A percentile compares a stretch with the other conserved stretches of the same genome.
phyloP scores from a whole-genome alignment of 192 early-diverging fungal genomes.

The Umbelopsis vinacea region DNA sequence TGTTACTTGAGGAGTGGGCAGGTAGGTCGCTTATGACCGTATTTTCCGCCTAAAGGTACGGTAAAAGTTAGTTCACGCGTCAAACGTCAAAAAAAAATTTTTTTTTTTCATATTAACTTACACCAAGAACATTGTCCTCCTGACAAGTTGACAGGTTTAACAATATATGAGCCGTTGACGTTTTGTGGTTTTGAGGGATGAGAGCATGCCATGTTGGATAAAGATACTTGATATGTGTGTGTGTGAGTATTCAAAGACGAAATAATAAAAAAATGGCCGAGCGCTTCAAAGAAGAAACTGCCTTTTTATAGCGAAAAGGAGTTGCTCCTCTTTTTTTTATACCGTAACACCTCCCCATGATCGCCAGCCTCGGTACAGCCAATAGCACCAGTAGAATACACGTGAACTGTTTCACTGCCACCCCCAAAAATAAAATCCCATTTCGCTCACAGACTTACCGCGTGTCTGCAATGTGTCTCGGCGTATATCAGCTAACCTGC shows the following conservation, averaged over 20 bases:
- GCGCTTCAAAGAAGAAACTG: not conserved
- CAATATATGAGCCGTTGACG: conserved; percentile 19
- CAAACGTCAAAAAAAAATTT: conserved; percentile 15
- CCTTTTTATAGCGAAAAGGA: conserved; percentile 21
- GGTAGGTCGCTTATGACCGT: conserved; percentile 16
- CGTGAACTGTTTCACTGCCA: conserved; percentile 13
- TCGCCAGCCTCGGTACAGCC: conserved; percentile 21
- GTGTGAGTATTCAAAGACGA: not conserved
- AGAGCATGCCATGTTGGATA: conserved; percentile 16
- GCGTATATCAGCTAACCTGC: conserved; percentile 15
- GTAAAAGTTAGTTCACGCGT: not conserved
- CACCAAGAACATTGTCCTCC: conserved; percentile 23
- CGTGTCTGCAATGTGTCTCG: conserved; percentile 24
- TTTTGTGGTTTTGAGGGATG: conserved; percentile 22
- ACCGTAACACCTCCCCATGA: conserved; percentile 23
- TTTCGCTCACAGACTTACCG: conserved; percentile 21
- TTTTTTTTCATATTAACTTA: not conserved
- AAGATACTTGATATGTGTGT: not conserved
- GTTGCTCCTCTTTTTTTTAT: conserved; percentile 19
- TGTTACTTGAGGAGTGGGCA: conserved; percentile 17
- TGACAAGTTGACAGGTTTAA: conserved; percentile 24
- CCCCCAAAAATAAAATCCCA: not conserved
- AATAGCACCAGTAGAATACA: not conserved
- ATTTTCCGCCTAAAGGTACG: not conserved
- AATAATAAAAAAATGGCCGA: conserved; percentile 3